Conservation (phyloP, 495 filamentous ascomycete species). For the Hypoxylon fragiforme region DNA sequence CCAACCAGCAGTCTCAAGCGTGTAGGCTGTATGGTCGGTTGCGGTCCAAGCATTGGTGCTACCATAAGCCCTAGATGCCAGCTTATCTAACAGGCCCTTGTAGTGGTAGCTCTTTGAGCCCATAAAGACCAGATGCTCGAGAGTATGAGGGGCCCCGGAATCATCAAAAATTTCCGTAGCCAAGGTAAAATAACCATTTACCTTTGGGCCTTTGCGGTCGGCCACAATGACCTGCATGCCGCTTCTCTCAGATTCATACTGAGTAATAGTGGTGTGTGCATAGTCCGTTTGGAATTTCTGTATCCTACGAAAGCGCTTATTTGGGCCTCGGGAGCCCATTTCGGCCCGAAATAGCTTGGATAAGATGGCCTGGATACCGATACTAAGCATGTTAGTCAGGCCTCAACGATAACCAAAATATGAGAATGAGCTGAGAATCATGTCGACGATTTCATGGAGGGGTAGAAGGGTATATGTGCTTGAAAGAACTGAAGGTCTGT, state of each 20-base stretch:
- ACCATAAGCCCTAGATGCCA: constrained; percentile 90
- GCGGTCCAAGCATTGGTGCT: constrained; percentile 95
- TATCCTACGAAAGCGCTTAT: constrained; percentile 73
- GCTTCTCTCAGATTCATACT: constrained; percentile 77
- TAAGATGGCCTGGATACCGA: constrained; percentile 21
- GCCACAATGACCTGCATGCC: constrained; percentile 94
- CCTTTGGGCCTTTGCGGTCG: constrained; percentile 88
- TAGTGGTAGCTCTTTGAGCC: constrained; percentile 92
- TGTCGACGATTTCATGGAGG: background rate
- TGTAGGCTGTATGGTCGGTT: constrained; percentile 96
- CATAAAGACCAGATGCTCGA: constrained; percentile 98
- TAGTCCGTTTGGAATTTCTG: constrained; percentile 88
- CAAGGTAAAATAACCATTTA: constrained; percentile 91
- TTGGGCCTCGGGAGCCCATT: constrained; percentile 42
- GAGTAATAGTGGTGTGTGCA: constrained; percentile 78
- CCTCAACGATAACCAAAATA: constrained; percentile 2
- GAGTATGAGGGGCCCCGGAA: constrained; percentile 90
- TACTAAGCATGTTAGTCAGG: constrained; percentile 25
- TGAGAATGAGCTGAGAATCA: background rate
- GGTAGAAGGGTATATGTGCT: constrained; percentile 4
- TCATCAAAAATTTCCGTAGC: constrained; percentile 98
- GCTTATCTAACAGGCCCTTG: constrained; percentile 91
- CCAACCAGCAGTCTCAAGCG: constrained; percentile 92
- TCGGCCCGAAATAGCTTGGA: constrained; percentile 24
- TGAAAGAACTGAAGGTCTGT: constrained; percentile 1